These are phyloP conservation scores for Colletotrichum eleusines DNA, from an alignment of 2,329 filamentous ascomycete species.

Conservation along the genomic window DNA sequence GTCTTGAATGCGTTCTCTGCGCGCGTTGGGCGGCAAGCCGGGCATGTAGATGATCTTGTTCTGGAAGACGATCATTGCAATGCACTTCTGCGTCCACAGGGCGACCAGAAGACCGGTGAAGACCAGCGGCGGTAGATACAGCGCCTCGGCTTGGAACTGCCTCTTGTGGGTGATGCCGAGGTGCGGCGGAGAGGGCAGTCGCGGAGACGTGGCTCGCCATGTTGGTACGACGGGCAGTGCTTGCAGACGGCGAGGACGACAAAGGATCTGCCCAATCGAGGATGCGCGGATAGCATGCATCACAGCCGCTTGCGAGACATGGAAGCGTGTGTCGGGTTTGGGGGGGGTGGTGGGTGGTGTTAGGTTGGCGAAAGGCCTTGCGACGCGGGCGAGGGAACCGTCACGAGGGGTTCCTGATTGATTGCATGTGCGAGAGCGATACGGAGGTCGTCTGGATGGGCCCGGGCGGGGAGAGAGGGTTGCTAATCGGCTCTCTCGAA, in stretches of 20 bases:
- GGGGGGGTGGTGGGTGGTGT: constrained; percentile 11
- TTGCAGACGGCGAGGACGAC: constrained; percentile 20
- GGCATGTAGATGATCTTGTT: constrained; percentile 88
- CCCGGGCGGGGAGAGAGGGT: not conserved
- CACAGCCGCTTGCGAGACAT: constrained; percentile 43
- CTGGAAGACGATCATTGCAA: constrained; percentile 82
- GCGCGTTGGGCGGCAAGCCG: constrained; percentile 77
- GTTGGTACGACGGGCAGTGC: constrained; percentile 7
- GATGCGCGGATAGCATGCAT: constrained; percentile 44
- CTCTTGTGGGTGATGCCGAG: constrained; percentile 44
- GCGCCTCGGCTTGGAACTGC: constrained; percentile 52
- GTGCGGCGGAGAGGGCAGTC: constrained; percentile 37
- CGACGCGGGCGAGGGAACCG: not conserved
- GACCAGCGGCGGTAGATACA: constrained; percentile 74
- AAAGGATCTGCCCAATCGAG: constrained; percentile 43
- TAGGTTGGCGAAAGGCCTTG: constrained; percentile 20
- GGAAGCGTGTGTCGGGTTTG: constrained; percentile 23
- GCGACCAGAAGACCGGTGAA: constrained; percentile 74
- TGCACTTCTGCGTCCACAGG: constrained; percentile 75
- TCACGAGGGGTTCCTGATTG: constrained; percentile 16
- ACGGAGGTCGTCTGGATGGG: not conserved
- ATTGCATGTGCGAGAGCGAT: constrained; percentile 6
- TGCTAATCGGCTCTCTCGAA: constrained; percentile 21
- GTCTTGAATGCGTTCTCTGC: constrained; percentile 74
- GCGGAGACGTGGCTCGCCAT: constrained; percentile 39